Percentiles rank a stretch among this genome's conserved stretches.
Evolutionary conservation across 441 rosid genomes (phyloP).

Genomic region (Eutrema salsugineum): DNA sequence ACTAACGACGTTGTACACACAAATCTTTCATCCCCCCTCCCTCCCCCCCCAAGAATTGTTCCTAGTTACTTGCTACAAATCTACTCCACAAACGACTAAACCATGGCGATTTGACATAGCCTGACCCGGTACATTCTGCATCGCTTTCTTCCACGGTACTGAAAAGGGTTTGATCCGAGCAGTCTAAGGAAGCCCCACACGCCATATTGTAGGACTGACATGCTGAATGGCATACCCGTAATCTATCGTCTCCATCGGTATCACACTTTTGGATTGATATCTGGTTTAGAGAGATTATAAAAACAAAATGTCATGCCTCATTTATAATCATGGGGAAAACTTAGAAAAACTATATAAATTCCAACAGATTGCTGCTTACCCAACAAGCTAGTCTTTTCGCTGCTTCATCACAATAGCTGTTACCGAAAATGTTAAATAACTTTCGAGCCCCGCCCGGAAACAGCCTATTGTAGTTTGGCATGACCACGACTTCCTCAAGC

Average conservation of each 20-base stretch:
- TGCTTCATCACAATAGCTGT: slow-evolving; percentile 81
- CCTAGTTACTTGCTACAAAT: slow-evolving; percentile 40
- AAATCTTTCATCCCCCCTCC: slow-evolving; percentile 44
- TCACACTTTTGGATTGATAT: slow-evolving; percentile 98
- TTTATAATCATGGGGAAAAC: neutral
- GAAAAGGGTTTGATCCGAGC: slow-evolving; percentile 95
- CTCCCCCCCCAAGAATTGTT: slow-evolving; percentile 26
- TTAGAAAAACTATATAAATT: neutral
- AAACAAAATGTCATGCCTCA: neutral
- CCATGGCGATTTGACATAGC: slow-evolving; percentile 55
- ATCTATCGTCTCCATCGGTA: slow-evolving; percentile 88
- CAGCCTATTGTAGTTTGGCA: slow-evolving; percentile 91
- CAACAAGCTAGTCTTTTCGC: slow-evolving; percentile 96
- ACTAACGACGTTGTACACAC: slow-evolving; percentile 62
- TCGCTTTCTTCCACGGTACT: slow-evolving; percentile 73
- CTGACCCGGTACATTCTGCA: slow-evolving; percentile 89
- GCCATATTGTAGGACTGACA: slow-evolving; percentile 88
- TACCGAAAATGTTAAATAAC: slow-evolving; percentile 74
- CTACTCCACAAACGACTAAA: slow-evolving; percentile 47
- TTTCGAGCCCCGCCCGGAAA: slow-evolving; percentile 91
- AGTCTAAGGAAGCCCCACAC: slow-evolving; percentile 96
- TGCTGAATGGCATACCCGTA: no score
- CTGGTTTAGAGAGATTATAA: slow-evolving; percentile 37
- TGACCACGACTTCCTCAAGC: slow-evolving; percentile 96
- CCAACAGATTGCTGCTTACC: slow-evolving; percentile 42